These are phyloP conservation scores for Aspergillus incahuasiensis DNA, from an alignment of 495 filamentous ascomycete species.

Conservation along the genomic window DNA sequence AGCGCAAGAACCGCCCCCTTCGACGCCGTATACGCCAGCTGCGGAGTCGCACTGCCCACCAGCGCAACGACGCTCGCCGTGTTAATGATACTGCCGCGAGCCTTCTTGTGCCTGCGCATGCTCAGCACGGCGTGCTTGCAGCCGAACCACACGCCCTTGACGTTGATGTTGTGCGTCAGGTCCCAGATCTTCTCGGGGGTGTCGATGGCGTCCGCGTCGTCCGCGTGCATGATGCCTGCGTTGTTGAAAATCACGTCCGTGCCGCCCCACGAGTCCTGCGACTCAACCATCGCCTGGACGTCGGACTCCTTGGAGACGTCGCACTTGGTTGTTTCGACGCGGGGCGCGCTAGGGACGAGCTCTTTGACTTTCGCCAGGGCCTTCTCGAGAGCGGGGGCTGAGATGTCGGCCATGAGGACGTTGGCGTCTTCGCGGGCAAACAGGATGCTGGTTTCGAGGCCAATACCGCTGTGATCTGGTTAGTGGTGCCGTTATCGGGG, in stretches of 20 bases:
- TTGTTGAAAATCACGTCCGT: constrained; percentile 98
- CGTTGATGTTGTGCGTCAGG: constrained; percentile 88
- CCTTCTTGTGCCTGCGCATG: constrained; percentile 76
- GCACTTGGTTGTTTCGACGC: constrained; percentile 34
- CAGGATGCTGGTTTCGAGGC: constrained; percentile 89
- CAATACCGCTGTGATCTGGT: constrained; percentile 66
- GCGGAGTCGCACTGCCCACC: constrained; percentile 89
- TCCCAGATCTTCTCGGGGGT: constrained; percentile 95
- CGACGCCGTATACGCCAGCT: constrained; percentile 90
- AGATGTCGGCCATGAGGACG: constrained; percentile 83
- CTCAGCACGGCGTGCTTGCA: constrained; percentile 87
- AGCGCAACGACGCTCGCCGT: constrained; percentile 90
- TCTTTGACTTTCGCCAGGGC: constrained; percentile 66
- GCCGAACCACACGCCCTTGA: constrained; percentile 97
- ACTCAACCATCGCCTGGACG: constrained; percentile 64
- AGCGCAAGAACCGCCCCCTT: constrained; percentile 91
- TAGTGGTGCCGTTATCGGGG: neutral
- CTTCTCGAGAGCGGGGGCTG: constrained; percentile 62
- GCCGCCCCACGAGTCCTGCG: constrained; percentile 81
- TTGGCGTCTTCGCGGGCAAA: constrained; percentile 87
- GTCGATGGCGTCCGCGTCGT: constrained; percentile 78
- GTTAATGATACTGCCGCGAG: constrained; percentile 80
- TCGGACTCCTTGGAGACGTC: constrained; percentile 70
- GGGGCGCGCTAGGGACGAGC: constrained; percentile 53
- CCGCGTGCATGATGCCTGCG: constrained; percentile 93